These are phyloP conservation scores for Cyclotella choctawhatcheeana DNA, from an alignment of 108 stramenopile species.

Conservation along the genomic window DNA sequence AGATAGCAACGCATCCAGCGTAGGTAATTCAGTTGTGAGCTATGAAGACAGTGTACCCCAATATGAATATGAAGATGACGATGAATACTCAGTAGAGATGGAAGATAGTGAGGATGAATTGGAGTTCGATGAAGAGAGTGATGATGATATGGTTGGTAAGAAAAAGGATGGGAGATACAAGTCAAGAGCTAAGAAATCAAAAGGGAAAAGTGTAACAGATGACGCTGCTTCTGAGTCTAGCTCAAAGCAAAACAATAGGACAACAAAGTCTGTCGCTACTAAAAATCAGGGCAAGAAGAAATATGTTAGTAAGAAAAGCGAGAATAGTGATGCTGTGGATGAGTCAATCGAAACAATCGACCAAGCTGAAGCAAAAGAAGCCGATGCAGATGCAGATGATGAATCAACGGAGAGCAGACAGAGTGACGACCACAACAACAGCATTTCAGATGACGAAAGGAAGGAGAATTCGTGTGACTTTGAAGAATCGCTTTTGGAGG, in stretches of 20 bases:
- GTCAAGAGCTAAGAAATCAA: not conserved
- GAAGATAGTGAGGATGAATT: conserved; percentile 46
- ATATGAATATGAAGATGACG: conserved; percentile 38
- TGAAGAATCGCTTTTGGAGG: not conserved
- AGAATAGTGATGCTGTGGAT: too few species aligned
- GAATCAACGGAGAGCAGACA: not conserved
- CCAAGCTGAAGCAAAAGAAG: not conserved
- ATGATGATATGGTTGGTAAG: conserved; percentile 1
- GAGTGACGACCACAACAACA: not conserved
- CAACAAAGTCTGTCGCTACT: too few species aligned
- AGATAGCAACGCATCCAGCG: not conserved
- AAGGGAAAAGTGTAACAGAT: not conserved
- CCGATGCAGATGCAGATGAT: not conserved
- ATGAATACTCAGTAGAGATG: conserved; percentile 36
- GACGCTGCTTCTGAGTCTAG: not conserved
- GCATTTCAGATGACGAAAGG: not conserved
- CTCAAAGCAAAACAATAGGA: too few species aligned
- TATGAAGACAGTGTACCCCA: not conserved
- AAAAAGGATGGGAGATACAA: not conserved
- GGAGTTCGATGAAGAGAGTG: conserved; percentile 48
- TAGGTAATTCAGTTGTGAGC: not conserved
- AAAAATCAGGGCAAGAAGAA: too few species aligned
- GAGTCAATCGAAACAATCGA: too few species aligned
- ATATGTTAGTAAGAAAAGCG: too few species aligned
- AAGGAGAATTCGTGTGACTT: not conserved